Evolutionary conservation across 352 stramenopile genomes (phyloP).

Genomic region (Globisporangium cederbergense): DNA sequence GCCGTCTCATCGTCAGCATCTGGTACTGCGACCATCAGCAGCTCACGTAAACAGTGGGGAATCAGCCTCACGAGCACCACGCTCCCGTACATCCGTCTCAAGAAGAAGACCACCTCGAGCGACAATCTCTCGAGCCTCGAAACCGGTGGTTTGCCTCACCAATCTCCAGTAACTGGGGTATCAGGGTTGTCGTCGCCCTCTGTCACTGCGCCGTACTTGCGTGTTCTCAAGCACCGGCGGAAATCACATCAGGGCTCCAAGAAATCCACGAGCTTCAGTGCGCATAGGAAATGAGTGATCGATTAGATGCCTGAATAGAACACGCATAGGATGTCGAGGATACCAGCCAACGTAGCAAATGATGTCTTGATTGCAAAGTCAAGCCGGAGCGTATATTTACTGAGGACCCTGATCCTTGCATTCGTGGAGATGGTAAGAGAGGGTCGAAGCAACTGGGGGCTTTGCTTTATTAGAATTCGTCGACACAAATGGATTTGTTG

Average conservation of each 20-base stretch:
- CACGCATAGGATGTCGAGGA: not conserved
- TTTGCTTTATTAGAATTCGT: constrained; percentile 11
- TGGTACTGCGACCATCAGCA: not conserved
- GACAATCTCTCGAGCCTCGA: constrained; percentile 12
- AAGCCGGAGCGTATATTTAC: not conserved
- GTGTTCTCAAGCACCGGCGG: constrained; percentile 72
- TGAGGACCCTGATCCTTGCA: not conserved
- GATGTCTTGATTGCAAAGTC: not conserved
- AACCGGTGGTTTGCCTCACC: not conserved
- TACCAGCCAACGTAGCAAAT: not conserved
- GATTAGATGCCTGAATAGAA: not conserved
- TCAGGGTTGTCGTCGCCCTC: constrained; percentile 10
- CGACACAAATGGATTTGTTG: constrained; percentile 59
- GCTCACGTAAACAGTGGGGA: constrained; percentile 41
- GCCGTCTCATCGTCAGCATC: not conserved
- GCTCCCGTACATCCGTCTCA: constrained; percentile 66
- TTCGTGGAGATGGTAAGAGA: not conserved
- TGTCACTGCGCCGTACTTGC: constrained; percentile 57
- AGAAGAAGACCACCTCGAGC: constrained; percentile 46
- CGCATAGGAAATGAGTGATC: constrained; percentile 1
- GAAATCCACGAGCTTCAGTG: constrained; percentile 13
- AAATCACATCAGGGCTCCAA: constrained; percentile 16
- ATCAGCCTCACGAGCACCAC: constrained; percentile 53
- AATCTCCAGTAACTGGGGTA: not conserved
- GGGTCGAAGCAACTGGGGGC: not conserved